Evolutionary conservation across 2,329 filamentous ascomycete genomes (phyloP), one percentile per base, ranked within the genome.

Genomic region (Fusarium tupiense): DNA sequence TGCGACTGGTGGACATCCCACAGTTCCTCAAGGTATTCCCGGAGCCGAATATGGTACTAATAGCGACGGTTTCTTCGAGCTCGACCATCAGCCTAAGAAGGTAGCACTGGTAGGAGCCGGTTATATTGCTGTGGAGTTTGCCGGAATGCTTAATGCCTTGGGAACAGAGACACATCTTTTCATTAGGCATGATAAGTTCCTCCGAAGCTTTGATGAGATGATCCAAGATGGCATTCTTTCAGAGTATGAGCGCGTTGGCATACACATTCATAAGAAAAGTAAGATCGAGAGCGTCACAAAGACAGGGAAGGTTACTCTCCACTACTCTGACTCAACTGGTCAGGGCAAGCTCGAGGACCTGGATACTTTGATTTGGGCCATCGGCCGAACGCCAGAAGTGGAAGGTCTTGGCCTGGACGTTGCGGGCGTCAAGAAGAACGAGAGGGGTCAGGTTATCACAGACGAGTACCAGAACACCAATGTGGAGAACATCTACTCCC

Each of bases 371-470:
- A 43, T 57, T 24, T 57, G 26, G 53, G 53, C 53, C 26, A 43
- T 57, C 16, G 37, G 37, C 3, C 5, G 37, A 16, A 43, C 26
- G 1, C 53, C 53, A 33, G 38, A 57, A 57, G 53, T 57, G 2
- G 11, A 33, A 33, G 53, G 26, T 13, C 53, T 43, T 4, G 37
- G 38, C 6, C 11, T 57, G 2, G 38, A 57, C 1, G 4, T 11
- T 5, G 3, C 11, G 2, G 38, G 11, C 1, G 0, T 57, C 8
- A 14, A 16, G 3, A 20, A 57, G 24, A 43, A 43, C 2, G 37
- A 57, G 26, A 43, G 8, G 16, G 53, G 16, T 12, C 37, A 57
- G 2, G 33, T 57, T 5, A 43, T 57, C 26, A 57, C 37, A 24
- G 53, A 57, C 26, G 20, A 43, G 22, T 57, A 43, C 26, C 38